A percentile compares a stretch with the other conserved stretches of the same genome.
These are phyloP conservation scores for Geotrichum bryndzae DNA, from an alignment of 1,139 yeast genomes.

Conservation along the genomic window DNA sequence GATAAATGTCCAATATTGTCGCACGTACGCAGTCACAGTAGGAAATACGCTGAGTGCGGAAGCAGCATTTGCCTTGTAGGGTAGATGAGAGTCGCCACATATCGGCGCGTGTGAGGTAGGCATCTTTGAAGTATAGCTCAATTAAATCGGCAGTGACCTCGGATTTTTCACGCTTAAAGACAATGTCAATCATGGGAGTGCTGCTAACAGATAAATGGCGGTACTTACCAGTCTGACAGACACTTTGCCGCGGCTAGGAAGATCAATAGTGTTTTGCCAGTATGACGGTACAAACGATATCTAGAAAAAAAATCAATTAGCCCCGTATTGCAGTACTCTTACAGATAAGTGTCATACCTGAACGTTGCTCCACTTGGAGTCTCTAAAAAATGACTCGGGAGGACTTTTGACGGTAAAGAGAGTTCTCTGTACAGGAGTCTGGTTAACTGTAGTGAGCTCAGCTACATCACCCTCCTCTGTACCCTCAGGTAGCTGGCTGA, in stretches of 20 bases:
- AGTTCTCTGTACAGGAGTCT: slow-evolving; percentile 33
- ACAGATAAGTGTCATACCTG: slow-evolving; percentile 20
- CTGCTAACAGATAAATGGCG: background rate
- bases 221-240: slow-evolving; percentile 46
- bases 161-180: slow-evolving; percentile 31
- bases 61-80: slow-evolving; percentile 58
- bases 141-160: slow-evolving; percentile 70
- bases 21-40: slow-evolving; percentile 63
- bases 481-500: slow-evolving; percentile 47
- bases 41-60: slow-evolving; percentile 57
- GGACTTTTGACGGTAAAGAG: slow-evolving; percentile 43
- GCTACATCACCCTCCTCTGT: slow-evolving; percentile 69
- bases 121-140: slow-evolving; percentile 76
- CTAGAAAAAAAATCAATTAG: slow-evolving; percentile 24
- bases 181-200: background rate
- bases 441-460: slow-evolving; percentile 47
- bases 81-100: slow-evolving; percentile 81
- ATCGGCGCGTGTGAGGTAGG: slow-evolving; percentile 79
- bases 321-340: background rate
- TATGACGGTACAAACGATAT: slow-evolving; percentile 61
- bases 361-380: slow-evolving; percentile 26
- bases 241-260: slow-evolving; percentile 61
- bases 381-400: slow-evolving; percentile 32
- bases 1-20: slow-evolving; percentile 59
- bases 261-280: slow-evolving; percentile 54